These are phyloP conservation scores for Ophidiomyces ophidiicola DNA, from an alignment of 2,329 filamentous ascomycete genomes.

Conservation along the genomic window DNA sequence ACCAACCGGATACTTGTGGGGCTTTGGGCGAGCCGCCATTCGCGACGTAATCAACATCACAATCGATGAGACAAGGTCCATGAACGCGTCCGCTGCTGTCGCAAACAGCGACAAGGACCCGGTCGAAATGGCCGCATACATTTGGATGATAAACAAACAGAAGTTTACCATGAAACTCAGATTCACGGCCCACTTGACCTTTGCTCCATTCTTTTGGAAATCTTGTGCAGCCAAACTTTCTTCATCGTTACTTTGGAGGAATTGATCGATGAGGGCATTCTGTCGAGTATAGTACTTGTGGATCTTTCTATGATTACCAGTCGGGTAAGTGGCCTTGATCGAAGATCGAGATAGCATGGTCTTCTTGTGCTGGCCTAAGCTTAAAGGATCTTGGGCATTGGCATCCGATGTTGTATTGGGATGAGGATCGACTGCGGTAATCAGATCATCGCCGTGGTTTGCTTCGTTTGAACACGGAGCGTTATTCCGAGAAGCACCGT, in stretches of 20 bases:
- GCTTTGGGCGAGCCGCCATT: conserved; percentile 47
- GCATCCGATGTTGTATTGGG: neutral
- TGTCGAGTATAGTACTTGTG: conserved; percentile 33
- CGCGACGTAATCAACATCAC: conserved; percentile 51
- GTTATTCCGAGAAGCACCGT: neutral
- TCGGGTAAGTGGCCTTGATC: conserved; percentile 13
- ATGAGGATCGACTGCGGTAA: neutral
- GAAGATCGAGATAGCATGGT: conserved; percentile 9
- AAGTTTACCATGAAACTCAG: conserved; percentile 42
- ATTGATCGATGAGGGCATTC: conserved; percentile 33
- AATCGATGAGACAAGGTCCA: conserved; percentile 53
- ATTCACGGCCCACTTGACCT: conserved; percentile 44
- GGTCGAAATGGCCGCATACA: conserved; percentile 47
- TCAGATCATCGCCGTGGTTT: conserved; percentile 1
- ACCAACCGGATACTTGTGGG: conserved; percentile 52
- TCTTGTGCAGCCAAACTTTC: conserved; percentile 43
- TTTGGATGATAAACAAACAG: conserved; percentile 46
- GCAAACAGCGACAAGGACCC: conserved; percentile 52
- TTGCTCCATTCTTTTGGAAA: conserved; percentile 39
- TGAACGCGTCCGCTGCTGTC: conserved; percentile 54
- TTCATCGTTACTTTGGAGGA: conserved; percentile 45
- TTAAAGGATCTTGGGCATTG: conserved; percentile 15
- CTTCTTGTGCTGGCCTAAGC: conserved; percentile 13
- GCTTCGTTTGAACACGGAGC: conserved; percentile 3
- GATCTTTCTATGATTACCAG: conserved; percentile 26